Evolutionary conservation across 75 land plant species (phyloP), one percentile per base, ranked within the genome.

Genomic region (Selaginella moellendorffii): DNA sequence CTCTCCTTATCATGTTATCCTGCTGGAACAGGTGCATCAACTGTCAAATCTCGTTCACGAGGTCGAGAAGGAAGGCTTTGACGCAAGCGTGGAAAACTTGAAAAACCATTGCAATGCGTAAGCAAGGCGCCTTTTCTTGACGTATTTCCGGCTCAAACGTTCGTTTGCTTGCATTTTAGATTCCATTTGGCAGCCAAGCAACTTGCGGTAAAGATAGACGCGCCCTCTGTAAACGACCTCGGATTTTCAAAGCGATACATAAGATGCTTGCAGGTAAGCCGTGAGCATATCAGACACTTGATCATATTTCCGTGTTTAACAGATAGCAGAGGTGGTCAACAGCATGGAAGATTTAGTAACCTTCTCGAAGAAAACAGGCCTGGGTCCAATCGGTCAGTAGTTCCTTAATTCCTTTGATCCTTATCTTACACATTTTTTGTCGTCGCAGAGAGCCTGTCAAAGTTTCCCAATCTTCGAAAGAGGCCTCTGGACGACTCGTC

Each of bases 171-270:
- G 1, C 19, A 54, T 61, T 66, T 27, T 76, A 76, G 78, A 63
- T 76, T 76, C 64, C 67, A 63, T 20, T 19, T 46, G 5, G 61
- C 77, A 53, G 78, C 78, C 5, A 76, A 68, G 63, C 78, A 76
- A 69, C 65, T 76, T 20, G 65, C 70, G 18, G 54, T 69, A 27
- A 72, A 76, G 70, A 30, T 76, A 52, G 78, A 76, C 36, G 78
- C 77, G 0, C 78, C 78, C n/a, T 72, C 58, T 31, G 78, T 76
- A 28, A 76, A 76, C 62, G 78, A 76, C 53, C 78, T 76, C 54
- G 78, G 78, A 10, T 76, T 73, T 51, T 76, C 78, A 53, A 76
- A 76, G 54, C 78, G 78, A 20, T 76, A 76, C 46, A 76, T 76
- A 18, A 68, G 78, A 26, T 76, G 78, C 64, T 73, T 76, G 52